These are phyloP conservation scores for Botrytis fragariae DNA, from an alignment of 2,329 filamentous ascomycete species.

Conservation along the genomic window DNA sequence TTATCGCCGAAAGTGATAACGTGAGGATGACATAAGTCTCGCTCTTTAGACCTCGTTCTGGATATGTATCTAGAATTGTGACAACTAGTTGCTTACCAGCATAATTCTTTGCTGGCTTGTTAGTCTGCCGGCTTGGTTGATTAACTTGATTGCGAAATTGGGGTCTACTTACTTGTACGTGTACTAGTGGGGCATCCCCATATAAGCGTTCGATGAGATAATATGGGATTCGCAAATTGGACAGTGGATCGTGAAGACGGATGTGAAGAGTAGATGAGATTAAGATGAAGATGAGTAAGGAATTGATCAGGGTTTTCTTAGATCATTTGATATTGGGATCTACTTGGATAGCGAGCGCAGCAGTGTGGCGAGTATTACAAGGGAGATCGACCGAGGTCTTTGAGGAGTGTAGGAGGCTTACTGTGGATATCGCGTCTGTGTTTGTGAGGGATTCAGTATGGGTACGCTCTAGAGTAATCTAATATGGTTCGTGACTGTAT, in stretches of 20 bases:
- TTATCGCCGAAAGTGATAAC: not conserved
- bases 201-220: not conserved
- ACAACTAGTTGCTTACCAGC: not conserved
- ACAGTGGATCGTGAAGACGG: not conserved
- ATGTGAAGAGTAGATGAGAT: not conserved
- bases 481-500: not conserved
- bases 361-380: not conserved
- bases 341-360: not conserved
- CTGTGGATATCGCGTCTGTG: not conserved
- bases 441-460: not conserved
- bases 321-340: not conserved
- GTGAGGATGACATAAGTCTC: not conserved
- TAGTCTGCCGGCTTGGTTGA: not conserved
- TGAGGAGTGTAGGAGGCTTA: not conserved
- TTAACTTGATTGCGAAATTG: not conserved
- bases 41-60: not conserved
- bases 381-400: not conserved
- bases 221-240: not conserved
- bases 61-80: not conserved
- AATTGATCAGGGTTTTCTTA: not conserved
- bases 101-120: not conserved
- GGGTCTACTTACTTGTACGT: not conserved
- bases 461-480: not conserved
- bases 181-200: not conserved
- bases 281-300: not conserved